Evolutionary conservation across 1,284 basidiomycete species (phyloP), one percentile per base, ranked within the genome.

Genomic region (Pholiota adiposa): DNA sequence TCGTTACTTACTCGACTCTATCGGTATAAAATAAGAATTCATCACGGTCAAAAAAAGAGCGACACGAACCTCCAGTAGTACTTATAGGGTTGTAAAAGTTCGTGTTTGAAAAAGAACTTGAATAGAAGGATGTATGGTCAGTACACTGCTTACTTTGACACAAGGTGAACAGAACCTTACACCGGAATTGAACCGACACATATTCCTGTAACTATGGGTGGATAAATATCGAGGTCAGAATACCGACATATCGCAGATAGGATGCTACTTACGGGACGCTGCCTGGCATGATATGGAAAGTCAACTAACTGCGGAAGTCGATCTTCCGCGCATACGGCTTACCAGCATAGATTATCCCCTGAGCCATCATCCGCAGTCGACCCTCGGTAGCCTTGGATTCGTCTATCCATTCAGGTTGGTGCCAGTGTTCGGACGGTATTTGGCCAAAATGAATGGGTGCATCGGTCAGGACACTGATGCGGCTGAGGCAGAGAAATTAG

Each of bases 121-220:
- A 40, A 1, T 29, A 44, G 41, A 38, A n/a, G 36, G 18, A 7
- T 11, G 43, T 23, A 12, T 14, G 1, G 38, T 61, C 21, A 57
- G 51, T 27, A 51, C 44, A 23, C 54, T 21, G 23, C 34, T n/a
- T n/a, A n/a, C n/a, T n/a, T n/a, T n/a, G n/a, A n/a, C n/a, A n/a
- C n/a, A n/a, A n/a, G n/a, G n/a, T n/a, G n/a, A n/a, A n/a, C n/a
- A n/a, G n/a, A n/a, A n/a, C n/a, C 89, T 71, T 73, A 90, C 91
- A 31, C 92, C 92, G 21, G 90, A 90, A 70, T 94, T 91, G 76
- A 91, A 96, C 48, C 93, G 84, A 72, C 92, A 94, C 91, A 93
- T 87, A 62, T 89, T 88, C 25, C 86, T 80, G 66, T 89, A 89
- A n/a, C 82, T 84, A 65, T 46, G 58, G 19, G 50, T 19, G 34